Evolutionary conservation across 139 green algal species (phyloP), one percentile per base, ranked within the genome.

Genomic region (Ettlia oleoabundans): DNA sequence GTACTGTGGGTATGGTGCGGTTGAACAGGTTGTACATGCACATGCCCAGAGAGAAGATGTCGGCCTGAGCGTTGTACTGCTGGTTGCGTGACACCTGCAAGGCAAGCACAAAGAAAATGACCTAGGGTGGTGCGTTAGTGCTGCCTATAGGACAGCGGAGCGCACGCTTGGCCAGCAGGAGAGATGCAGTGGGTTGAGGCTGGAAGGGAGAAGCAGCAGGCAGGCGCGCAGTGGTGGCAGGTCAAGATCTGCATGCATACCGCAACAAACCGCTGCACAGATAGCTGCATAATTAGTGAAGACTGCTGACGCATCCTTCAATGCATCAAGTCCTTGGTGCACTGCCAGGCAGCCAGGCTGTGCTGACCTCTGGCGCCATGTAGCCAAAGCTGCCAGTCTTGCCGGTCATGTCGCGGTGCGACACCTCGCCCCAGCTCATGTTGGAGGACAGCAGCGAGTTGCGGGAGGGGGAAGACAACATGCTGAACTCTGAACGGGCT

Each of bases 21-120:
- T 65, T 86, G 74, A 96, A 90, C 35, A 80, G 53, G 73, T 64
- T 68, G 73, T 80, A 80, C 69, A 93, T 85, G 53, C 97, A 92
- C 42, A 97, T 83, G 55, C 83, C 94, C 76, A 95, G 95, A 33
- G 35, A 83, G 82, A 96, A 97, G n/a, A 96, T 86, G 65, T 96
- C 92, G 35, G 92, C 87, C 82, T 93, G 93, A 65, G 94, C 88
- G 40, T 94, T 91, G 88, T 96, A 96, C 1, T 33, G n/a, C 47
- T 84, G 58, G n/a, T 13, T 32, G 58, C 75, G 58, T 3, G 30
- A 62, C 51, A 78, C 78, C 67, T 81, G 43, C 9, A 33, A 58
- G 47, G 47, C 47, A 58, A 58, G 47, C 47, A 58, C 47, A 58
- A 58, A 58, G 47, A 58, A 58, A 58, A 58, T 24, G 15, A 58